phyloP scores from a whole-genome alignment of 2,329 filamentous ascomycete genomes.

The Cyphellophora attinorum region DNA sequence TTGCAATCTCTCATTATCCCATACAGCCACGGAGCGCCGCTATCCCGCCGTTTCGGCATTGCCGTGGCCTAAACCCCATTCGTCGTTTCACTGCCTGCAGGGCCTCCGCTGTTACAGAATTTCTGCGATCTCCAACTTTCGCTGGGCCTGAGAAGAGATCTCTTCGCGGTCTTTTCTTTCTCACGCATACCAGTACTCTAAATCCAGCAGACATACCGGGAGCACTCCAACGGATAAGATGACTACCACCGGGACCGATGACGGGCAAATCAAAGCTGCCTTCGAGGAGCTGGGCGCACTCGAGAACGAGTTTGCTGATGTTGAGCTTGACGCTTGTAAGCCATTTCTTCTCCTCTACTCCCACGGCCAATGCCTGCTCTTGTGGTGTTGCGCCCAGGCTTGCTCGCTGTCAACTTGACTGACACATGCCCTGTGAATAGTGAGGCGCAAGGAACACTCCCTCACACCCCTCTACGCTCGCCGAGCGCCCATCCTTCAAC shows the following conservation, averaged over 20 bases:
- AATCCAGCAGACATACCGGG: too few species aligned
- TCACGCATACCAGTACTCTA: too few species aligned
- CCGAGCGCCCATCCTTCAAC: conserved; percentile 58
- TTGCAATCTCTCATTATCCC: too few species aligned
- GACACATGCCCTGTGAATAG: conserved; percentile 5
- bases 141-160: too few species aligned
- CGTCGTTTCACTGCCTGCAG: too few species aligned
- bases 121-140: too few species aligned
- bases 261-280: conserved; percentile 11
- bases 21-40: too few species aligned
- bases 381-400: neutral
- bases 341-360: conserved; percentile 17
- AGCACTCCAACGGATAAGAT: too few species aligned
- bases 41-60: too few species aligned
- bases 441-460: conserved; percentile 14
- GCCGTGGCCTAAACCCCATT: too few species aligned
- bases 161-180: too few species aligned
- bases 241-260: neutral
- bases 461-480: conserved; percentile 60
- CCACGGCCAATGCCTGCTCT: conserved; percentile 1
- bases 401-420: conserved; percentile 1
- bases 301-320: conserved; percentile 75
- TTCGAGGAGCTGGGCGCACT: conserved; percentile 59
- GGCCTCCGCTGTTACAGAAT: too few species aligned
- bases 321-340: conserved; percentile 74